These are phyloP conservation scores for Ogataea dorogensis DNA, from an alignment of 805 yeast genomes.

Conservation along the genomic window DNA sequence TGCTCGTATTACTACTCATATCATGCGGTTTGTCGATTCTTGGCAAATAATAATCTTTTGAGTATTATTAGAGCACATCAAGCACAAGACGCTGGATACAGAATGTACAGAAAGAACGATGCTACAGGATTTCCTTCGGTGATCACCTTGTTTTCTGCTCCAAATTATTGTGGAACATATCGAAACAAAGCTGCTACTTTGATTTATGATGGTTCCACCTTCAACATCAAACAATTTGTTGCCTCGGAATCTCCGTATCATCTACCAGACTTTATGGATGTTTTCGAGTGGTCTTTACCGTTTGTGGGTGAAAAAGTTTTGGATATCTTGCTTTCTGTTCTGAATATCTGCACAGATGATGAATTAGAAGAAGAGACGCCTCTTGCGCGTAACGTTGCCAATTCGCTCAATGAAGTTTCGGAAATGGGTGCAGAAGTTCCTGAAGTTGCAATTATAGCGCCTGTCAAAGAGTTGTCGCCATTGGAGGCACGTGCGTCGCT, in stretches of 20 bases:
- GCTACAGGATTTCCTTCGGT: conserved; percentile 85
- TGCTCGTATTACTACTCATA: conserved; percentile 89
- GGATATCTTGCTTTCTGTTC: conserved; percentile 83
- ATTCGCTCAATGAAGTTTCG: conserved; percentile 30
- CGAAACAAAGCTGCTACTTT: conserved; percentile 92
- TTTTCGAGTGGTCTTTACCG: conserved; percentile 94
- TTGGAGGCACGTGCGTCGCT: conserved; percentile 44
- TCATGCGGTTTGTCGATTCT: conserved; percentile 72
- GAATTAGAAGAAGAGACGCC: conserved; percentile 76
- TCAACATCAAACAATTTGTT: conserved; percentile 93
- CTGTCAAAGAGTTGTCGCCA: conserved; percentile 10
- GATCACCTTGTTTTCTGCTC: conserved; percentile 90
- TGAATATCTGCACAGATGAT: conserved; percentile 92
- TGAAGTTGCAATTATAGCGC: conserved; percentile 29
- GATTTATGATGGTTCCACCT: conserved; percentile 85
- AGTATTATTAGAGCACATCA: conserved; percentile 93
- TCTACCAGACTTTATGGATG: conserved; percentile 97
- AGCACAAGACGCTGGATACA: conserved; percentile 94
- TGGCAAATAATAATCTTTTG: conserved; percentile 72
- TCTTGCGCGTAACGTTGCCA: conserved; percentile 40
- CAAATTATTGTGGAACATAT: conserved; percentile 87
- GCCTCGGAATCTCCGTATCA: conserved; percentile 91
- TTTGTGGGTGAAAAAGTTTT: conserved; percentile 95
- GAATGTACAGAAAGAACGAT: conserved; percentile 84
- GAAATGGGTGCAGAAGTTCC: conserved; percentile 10